These are phyloP conservation scores for Ceraceosorus guamensis DNA, from an alignment of 1,284 basidiomycete species.

Conservation along the genomic window DNA sequence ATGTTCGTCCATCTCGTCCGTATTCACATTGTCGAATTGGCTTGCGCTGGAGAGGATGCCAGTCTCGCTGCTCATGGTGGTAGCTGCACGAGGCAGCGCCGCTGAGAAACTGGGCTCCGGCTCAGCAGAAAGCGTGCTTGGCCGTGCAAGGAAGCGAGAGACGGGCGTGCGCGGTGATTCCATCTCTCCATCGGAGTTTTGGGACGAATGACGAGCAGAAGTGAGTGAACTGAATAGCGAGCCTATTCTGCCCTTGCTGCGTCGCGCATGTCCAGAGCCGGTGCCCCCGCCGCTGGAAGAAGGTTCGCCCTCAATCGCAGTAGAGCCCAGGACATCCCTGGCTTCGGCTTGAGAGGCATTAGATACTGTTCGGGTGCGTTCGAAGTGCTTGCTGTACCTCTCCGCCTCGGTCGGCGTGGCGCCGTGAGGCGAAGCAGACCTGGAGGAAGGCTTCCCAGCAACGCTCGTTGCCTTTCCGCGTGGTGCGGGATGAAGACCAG, in stretches of 20 bases:
- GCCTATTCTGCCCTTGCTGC: not conserved
- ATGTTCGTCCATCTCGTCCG: not conserved
- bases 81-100: not conserved
- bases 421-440: not conserved
- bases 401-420: not conserved
- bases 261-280: not conserved
- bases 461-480: too few relatives aligned
- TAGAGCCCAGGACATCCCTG: not conserved
- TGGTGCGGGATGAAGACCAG: not conserved
- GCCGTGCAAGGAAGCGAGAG: not conserved
- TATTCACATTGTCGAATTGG: not conserved
- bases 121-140: not conserved
- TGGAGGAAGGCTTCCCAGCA: not conserved
- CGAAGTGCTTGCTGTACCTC: not conserved
- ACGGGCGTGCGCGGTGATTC: not conserved
- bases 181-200: not conserved
- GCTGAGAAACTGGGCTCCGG: not conserved
- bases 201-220: not conserved
- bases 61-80: slow-evolving; percentile 8
- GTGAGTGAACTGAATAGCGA: not conserved
- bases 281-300: not conserved
- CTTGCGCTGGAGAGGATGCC: not conserved
- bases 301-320: not conserved
- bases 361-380: not conserved
- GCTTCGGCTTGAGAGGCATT: not conserved